These are phyloP conservation scores for Cyclotella choctawhatcheeana DNA, from an alignment of 108 stramenopile species.

Conservation along the genomic window DNA sequence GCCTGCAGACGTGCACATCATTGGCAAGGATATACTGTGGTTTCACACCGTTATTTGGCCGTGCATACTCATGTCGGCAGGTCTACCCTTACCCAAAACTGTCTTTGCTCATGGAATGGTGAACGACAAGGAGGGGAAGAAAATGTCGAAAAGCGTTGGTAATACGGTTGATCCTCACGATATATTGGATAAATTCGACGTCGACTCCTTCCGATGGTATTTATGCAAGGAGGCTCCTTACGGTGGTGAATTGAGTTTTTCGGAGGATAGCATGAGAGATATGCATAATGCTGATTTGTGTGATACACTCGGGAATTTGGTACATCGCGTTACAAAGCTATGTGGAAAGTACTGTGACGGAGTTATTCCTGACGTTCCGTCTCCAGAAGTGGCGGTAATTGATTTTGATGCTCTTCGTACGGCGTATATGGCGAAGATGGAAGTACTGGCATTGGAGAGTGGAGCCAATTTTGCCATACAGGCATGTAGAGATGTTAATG, in stretches of 20 bases:
- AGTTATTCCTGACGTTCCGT: constrained; percentile 75
- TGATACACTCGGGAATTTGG: constrained; percentile 96
- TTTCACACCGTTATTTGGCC: constrained; percentile 99
- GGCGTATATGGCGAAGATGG: constrained; percentile 76
- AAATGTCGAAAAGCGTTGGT: constrained; percentile 98
- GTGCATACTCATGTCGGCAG: constrained; percentile 96
- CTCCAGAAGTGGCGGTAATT: constrained; percentile 49
- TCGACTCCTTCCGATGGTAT: constrained; percentile 96
- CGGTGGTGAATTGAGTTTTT: constrained; percentile 93
- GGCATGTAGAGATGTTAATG: constrained; percentile 90
- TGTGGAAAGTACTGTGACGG: constrained; percentile 90
- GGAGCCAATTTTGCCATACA: constrained; percentile 80
- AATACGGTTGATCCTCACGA: constrained; percentile 98
- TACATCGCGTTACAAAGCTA: constrained; percentile 94
- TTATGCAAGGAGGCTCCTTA: constrained; percentile 93
- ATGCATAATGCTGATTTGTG: constrained; percentile 97
- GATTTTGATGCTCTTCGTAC: constrained; percentile 68
- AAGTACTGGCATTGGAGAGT: constrained; percentile 74
- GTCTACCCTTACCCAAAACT: constrained; percentile 87
- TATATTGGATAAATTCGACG: constrained; percentile 86
- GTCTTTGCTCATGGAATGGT: constrained; percentile 99
- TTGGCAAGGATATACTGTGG: constrained; percentile 99
- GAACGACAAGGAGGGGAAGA: constrained; percentile 95
- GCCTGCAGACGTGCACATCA: constrained; percentile 96
- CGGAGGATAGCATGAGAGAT: constrained; percentile 78